Evolutionary conservation across 2,329 filamentous ascomycete species (phyloP), one percentile per base, ranked within the genome.

Genomic region (Xylariomycetidae sp.): DNA sequence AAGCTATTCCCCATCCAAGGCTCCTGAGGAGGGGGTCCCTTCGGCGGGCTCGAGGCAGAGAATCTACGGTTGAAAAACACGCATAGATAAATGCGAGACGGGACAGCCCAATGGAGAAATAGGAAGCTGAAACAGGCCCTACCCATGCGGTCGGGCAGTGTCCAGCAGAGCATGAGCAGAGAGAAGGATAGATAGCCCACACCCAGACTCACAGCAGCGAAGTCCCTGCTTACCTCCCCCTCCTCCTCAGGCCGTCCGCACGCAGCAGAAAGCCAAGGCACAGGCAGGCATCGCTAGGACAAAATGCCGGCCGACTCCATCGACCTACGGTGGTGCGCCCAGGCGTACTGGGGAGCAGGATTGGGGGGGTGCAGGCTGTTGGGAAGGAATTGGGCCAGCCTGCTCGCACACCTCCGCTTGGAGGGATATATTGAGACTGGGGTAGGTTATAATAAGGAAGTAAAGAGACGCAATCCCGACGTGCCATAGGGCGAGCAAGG

Each of bases 81-180:
- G 56, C 55, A 59, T 59, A 52, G 58, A 60, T 59, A 50, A 44
- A 57, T 54, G 52, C 54, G 57, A 60, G 61, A 61, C 54, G 52
- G 47, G 42, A 52, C 45, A 52, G 43, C 57, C 52, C 43, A 53
- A 59, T 52, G 55, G 53, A 59, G 52, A 57, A 52, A 49, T 46
- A 54, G 51, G 59, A 59, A 54, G 46, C 49, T 67, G 64, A 67
- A 67, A 68, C 64, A 54, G 55, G 52, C 51, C 53, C 53, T 59
- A 57, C 41, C 59, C 58, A 63, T 63, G 60, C 60, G 54, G 53
- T 50, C 56, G 60, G 52, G 57, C 53, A 57, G 50, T 52, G 46
- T 42, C 38, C 37, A 42, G 40, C 48, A 52, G 45, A 56, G 55
- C 57, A 62, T 59, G 50, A 57, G 57, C 56, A 58, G 53, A 55